Evolutionary conservation across 1,284 basidiomycete species (phyloP), one percentile per base, ranked within the genome.

Genomic region (Meira nashicola): DNA sequence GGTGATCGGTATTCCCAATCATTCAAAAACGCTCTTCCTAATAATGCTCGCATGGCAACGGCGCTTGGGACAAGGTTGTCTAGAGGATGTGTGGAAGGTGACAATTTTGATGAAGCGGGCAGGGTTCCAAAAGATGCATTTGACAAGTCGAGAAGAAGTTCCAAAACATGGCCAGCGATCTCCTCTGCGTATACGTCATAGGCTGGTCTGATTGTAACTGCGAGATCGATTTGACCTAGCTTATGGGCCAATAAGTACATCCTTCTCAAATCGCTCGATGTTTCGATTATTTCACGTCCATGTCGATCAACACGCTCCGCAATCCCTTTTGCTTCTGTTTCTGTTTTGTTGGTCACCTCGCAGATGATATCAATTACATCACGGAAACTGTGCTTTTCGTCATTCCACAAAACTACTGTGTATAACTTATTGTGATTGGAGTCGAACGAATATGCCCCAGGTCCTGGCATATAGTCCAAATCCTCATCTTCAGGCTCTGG

Each of bases 351-450:
- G 1, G 66, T 68, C 9, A 67, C 71, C 25, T 73, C 69, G n/a
- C 60, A 68, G 51, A 74, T 69, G 23, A 65, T 89, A 64, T 88
- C 85, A 57, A 89, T 88, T 58, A 96, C 87, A 74, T 97, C 91
- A 55, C 88, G 87, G 70, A 89, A 90, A 1, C 90, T 92, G 79
- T 97, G 95, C 70, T 92, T 95, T 79, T 99, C 95, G 80, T 97
- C 94, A 78, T 95, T 93, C 92, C 92, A 97, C 1, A 97, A 80
- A 17, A 95, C 82, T 56, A 97, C 84, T 21, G 89, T 89, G 84
- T 64, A 93, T 87, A 65, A 86, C 12, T 66, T 71, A 39, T 62
- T 25, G 5, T 25, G 46, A 66, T 38, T 47, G 55, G 33, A 54
- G 11, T 33, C 49, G 56, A 23, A 41, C 2, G 46, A 48, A 33